phyloP scores from a whole-genome alignment of 495 filamentous ascomycete species.

The Aspergillus baeticus region DNA sequence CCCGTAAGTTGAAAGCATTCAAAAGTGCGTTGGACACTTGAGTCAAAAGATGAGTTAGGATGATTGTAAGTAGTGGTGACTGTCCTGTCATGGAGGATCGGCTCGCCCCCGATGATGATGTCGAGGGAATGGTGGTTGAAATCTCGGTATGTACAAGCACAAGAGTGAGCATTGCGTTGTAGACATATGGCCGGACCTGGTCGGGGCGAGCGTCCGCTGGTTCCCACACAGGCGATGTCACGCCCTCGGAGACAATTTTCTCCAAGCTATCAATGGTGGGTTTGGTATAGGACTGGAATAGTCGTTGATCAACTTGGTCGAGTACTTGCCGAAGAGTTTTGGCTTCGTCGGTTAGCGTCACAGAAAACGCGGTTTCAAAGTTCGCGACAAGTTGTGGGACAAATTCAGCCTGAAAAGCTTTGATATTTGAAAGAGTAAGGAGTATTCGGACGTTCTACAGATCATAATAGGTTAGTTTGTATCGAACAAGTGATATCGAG shows the following conservation, averaged over 20 bases:
- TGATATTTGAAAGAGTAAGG: conserved; percentile 86
- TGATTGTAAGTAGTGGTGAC: conserved; percentile 59
- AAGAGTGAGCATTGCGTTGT: conserved; percentile 74
- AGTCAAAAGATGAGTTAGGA: conserved; percentile 80
- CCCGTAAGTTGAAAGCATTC: conserved; percentile 63
- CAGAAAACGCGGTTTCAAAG: conserved; percentile 86
- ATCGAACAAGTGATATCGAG: conserved; percentile 18
- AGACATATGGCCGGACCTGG: conserved; percentile 83
- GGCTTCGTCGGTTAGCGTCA: conserved; percentile 86
- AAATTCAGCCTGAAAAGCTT: conserved; percentile 69
- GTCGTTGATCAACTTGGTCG: conserved; percentile 78
- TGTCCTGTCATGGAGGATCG: conserved; percentile 46
- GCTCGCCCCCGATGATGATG: conserved; percentile 26
- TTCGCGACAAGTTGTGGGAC: conserved; percentile 80
- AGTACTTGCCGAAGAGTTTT: conserved; percentile 89
- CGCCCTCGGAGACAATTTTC: conserved; percentile 65
- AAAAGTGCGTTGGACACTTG: conserved; percentile 69
- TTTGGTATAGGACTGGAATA: conserved; percentile 87
- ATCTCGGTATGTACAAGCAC: conserved; percentile 93
- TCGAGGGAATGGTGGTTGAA: conserved; percentile 64
- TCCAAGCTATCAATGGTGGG: conserved; percentile 64
- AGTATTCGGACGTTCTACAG: conserved; percentile 84
- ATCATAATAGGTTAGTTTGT: background rate
- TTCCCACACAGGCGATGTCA: conserved; percentile 69
- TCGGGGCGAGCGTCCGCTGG: conserved; percentile 62